Percentiles rank a stretch among this genome's conserved stretches.
These are phyloP conservation scores for Fraxinus platypoda DNA, from an alignment of 305 asterid species.

Conservation along the genomic window DNA sequence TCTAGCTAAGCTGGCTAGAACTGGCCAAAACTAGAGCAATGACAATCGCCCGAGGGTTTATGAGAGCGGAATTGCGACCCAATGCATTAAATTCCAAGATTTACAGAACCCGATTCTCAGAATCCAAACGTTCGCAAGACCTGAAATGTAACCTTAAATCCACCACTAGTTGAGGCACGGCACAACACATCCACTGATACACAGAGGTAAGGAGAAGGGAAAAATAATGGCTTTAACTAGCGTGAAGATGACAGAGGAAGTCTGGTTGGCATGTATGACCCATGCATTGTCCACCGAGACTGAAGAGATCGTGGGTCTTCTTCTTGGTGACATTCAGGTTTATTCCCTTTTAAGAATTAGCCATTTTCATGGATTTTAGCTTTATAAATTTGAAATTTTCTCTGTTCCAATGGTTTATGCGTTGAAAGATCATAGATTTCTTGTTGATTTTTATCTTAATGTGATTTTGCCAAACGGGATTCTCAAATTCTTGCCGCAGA, in stretches of 20 bases:
- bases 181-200: neutral
- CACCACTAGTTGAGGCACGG: neutral
- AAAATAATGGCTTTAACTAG: slow-evolving; percentile 68
- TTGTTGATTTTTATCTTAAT: neutral
- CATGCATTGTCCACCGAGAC: slow-evolving; percentile 99
- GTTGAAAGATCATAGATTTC: neutral
- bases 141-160: neutral
- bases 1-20: neutral
- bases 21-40: neutral
- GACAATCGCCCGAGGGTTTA: neutral
- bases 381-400: neutral
- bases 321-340: slow-evolving; percentile 96
- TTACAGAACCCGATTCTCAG: neutral
- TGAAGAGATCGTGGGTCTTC: slow-evolving; percentile 99
- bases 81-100: neutral
- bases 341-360: neutral
- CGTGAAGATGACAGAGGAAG: slow-evolving; percentile 98
- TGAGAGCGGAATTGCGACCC: neutral
- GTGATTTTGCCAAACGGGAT: neutral
- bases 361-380: slow-evolving; percentile 19
- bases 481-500: neutral
- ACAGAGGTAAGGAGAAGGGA: neutral
- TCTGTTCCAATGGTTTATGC: neutral
- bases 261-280: slow-evolving; percentile 91
- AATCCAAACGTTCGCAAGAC: neutral